phyloP scores from a whole-genome alignment of 1,284 basidiomycete species.

The Melampsora americana region DNA sequence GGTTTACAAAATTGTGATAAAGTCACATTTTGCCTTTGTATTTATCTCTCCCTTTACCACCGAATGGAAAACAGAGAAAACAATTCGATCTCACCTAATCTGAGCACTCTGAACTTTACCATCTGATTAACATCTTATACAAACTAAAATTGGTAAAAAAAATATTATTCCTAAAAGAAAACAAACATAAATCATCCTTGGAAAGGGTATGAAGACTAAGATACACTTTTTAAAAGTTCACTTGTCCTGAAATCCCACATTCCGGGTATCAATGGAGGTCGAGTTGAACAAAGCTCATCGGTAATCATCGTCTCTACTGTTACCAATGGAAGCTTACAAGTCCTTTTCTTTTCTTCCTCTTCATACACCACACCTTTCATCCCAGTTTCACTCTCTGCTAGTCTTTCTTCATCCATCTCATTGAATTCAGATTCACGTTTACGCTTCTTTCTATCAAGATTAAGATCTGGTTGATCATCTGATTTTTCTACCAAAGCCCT shows the following conservation, averaged over 20 bases:
- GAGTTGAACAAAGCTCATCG: slow-evolving; percentile 6
- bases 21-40: no score
- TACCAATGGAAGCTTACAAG: neutral
- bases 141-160: no score
- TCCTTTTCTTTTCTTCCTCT: neutral
- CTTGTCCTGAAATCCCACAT: slow-evolving; percentile 38
- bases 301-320: slow-evolving; percentile 30
- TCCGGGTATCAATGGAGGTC: slow-evolving; percentile 18
- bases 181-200: no score
- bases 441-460: slow-evolving; percentile 15
- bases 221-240: neutral
- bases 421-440: neutral
- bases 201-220: no score
- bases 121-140: no score
- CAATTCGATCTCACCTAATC: no score
- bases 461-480: slow-evolving; percentile 9
- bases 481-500: slow-evolving; percentile 21
- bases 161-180: no score
- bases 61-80: no score
- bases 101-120: no score
- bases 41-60: no score
- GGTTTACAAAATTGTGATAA: no score
- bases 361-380: neutral
- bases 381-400: neutral
- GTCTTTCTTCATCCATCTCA: neutral